Evolutionary conservation across 805 yeast species (phyloP), one percentile per base, ranked within the genome.

Genomic region (Candida ficus): DNA sequence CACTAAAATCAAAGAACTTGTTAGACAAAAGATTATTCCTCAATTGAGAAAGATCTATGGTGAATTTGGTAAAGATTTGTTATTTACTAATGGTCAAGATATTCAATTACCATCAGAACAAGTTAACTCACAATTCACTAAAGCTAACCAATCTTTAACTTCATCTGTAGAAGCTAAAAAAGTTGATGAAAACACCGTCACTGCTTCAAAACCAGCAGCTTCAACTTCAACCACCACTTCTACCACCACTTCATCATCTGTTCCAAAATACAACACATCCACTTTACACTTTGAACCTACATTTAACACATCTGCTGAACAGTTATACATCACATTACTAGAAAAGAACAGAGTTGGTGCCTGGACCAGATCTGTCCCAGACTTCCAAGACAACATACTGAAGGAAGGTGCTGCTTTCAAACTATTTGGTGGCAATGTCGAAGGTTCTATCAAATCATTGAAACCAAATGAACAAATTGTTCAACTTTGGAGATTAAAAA

Each of bases 221-320:
- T n/a, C n/a, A n/a, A 30, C 56, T 8, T 5, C 53, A 5, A 23
- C 50, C 5, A 13, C 45, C 2, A 18, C 53, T 10, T 30, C 52
- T 9, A 30, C 53, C 4, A n/a, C 56, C 11, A 30, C 49, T 3
- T 37, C 49, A 22, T 25, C 52, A 5, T 35, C 53, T 14, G 68
- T 71, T 30, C 81, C 85, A 13, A 80, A 76, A 41, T 83, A 84
- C 62, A 91, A 89, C 64, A 87, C 96, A 6, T 75, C 95, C 0
- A 76, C 87, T 1, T 66, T 91, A 38, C 82, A 81, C 50, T 67
- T 90, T 38, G 85, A 83, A 50, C 82, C 95, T 5, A 69, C 75
- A 3, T 93, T 93, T 73, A 82, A 83, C 61, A 88, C 96, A 12
- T 74, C 95, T 4, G 95, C 96, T 1, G 87, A 83, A 46, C 95